A percentile compares a stretch with the other conserved stretches of the same genome.
These are phyloP conservation scores for Lecanosticta acicola DNA, from an alignment of 2,329 filamentous ascomycete species.

Conservation along the genomic window DNA sequence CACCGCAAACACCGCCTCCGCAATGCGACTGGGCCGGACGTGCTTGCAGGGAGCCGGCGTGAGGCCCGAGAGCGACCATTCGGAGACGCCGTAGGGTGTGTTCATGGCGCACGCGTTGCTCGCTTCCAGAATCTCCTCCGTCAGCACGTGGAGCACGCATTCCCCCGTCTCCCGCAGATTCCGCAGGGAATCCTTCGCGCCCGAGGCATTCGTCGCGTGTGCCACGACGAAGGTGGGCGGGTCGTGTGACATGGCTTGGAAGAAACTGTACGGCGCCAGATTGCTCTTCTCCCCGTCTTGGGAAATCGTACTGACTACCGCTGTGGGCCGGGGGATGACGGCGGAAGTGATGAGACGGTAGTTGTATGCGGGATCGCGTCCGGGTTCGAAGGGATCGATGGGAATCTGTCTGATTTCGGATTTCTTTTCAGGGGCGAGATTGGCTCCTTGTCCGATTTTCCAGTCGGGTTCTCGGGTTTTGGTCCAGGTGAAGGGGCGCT, in stretches of 20 bases:
- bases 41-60: slow-evolving; percentile 58
- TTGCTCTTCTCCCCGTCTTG: slow-evolving; percentile 20
- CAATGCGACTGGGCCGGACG: slow-evolving; percentile 64
- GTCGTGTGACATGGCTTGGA: slow-evolving; percentile 25
- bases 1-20: slow-evolving; percentile 71
- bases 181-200: slow-evolving; percentile 20
- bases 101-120: slow-evolving; percentile 65
- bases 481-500: slow-evolving; percentile 48
- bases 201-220: slow-evolving; percentile 10
- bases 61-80: slow-evolving; percentile 71
- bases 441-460: slow-evolving; percentile 59
- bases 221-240: slow-evolving; percentile 19
- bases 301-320: slow-evolving; percentile 17
- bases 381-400: slow-evolving; percentile 71
- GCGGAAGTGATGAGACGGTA: slow-evolving; percentile 85
- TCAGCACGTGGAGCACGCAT: slow-evolving; percentile 20
- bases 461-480: slow-evolving; percentile 59
- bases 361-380: slow-evolving; percentile 62
- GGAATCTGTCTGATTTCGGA: slow-evolving; percentile 55
- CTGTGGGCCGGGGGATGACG: slow-evolving; percentile 18
- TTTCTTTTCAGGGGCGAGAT: slow-evolving; percentile 47
- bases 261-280: slow-evolving; percentile 28
- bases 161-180: slow-evolving; percentile 25
- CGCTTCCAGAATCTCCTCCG: slow-evolving; percentile 20
- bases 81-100: slow-evolving; percentile 64